These are phyloP conservation scores for Phyllostachys edulis DNA, from an alignment of 176 grass and related monocot genomes.

Conservation along the genomic window DNA sequence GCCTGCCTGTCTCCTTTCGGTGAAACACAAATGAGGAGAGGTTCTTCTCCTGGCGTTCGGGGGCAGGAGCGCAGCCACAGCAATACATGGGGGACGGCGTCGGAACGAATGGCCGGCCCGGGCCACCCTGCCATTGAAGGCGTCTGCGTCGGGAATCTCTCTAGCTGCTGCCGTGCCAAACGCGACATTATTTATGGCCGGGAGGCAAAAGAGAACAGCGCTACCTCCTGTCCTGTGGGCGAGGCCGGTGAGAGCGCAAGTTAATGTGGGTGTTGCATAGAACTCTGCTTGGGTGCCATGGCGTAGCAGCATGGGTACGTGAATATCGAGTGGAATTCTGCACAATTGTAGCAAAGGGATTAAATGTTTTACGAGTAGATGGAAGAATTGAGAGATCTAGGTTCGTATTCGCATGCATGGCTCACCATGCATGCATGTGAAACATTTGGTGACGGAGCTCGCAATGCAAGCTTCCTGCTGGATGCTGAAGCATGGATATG, in stretches of 20 bases:
- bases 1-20: neutral
- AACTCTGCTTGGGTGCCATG: neutral
- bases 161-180: conserved; percentile 23
- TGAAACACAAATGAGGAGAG: conserved; percentile 13
- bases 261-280: neutral
- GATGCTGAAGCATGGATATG: too few species aligned
- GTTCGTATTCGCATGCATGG: neutral
- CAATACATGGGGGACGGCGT: conserved; percentile 28
- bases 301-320: neutral
- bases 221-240: neutral
- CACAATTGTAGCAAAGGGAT: too few species aligned
- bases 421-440: too few species aligned
- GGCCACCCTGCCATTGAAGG: conserved; percentile 19
- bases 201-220: neutral
- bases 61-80: conserved; percentile 1
- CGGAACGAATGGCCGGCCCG: conserved; percentile 10
- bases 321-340: neutral
- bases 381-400: too few species aligned
- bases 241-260: neutral
- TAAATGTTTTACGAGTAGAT: too few species aligned
- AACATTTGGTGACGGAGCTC: too few species aligned
- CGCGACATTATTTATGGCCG: neutral
- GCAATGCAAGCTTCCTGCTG: too few species aligned
- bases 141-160: conserved; percentile 25
- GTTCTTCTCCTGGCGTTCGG: conserved; percentile 25